Percentiles rank a stretch among this genome's conserved stretches.
phyloP scores from a whole-genome alignment of 1,284 basidiomycete genomes.

The Heterobasidion annosum region DNA sequence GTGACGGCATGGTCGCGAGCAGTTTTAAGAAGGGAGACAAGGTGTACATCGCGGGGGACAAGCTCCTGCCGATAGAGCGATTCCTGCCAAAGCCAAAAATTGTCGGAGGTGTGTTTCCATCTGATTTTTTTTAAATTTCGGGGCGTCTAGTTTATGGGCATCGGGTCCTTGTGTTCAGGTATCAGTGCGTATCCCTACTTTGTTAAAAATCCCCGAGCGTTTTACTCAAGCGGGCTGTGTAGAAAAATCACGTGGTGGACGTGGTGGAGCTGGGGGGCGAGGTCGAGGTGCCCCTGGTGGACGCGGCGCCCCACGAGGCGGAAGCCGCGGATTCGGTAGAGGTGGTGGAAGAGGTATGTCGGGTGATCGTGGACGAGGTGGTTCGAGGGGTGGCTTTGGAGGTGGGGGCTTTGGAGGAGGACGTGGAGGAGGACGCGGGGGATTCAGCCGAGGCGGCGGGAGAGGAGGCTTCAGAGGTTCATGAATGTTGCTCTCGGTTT shows the following conservation, averaged over 20 bases:
- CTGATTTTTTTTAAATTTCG: background rate
- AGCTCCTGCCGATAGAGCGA: conserved; percentile 91
- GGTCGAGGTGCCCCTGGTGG: conserved; percentile 37
- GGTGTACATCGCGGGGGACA: conserved; percentile 95
- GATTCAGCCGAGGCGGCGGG: conserved; percentile 9
- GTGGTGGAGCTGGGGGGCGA: conserved; percentile 31
- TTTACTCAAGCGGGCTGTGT: background rate
- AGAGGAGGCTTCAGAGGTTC: conserved; percentile 34
- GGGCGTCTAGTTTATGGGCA: conserved; percentile 12
- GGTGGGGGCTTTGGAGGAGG: conserved; percentile 30
- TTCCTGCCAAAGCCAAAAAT: conserved; percentile 97
- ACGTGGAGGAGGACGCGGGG: conserved; percentile 22
- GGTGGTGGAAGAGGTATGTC: conserved; percentile 32
- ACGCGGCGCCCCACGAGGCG: conserved; percentile 33
- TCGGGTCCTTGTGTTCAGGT: conserved; percentile 4
- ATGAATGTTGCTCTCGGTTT: conserved; percentile 14
- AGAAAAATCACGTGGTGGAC: conserved; percentile 31
- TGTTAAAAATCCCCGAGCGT: too few relatives aligned
- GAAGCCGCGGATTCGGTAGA: conserved; percentile 30
- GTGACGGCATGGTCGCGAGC: conserved; percentile 89
- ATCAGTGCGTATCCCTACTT: too few relatives aligned
- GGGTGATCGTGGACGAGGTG: conserved; percentile 25
- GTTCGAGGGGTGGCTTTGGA: conserved; percentile 22
- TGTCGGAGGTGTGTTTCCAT: conserved; percentile 46
- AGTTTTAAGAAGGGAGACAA: conserved; percentile 98